These are phyloP conservation scores for Pestalotiopsis sp. DNA, from an alignment of 2,329 filamentous ascomycete genomes.

Conservation along the genomic window DNA sequence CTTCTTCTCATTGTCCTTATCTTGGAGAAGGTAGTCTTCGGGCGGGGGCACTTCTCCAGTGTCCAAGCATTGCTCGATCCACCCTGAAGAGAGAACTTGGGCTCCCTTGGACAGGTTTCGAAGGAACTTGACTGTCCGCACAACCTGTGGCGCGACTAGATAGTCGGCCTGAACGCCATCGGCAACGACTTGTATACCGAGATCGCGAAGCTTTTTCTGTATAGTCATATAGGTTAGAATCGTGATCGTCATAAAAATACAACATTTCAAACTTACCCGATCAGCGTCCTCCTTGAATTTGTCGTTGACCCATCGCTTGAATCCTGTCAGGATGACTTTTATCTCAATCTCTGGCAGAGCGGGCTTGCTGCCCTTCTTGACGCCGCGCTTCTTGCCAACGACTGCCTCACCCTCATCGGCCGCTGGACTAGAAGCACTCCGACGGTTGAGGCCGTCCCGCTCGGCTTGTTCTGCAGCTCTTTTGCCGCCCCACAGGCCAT, in stretches of 20 bases:
- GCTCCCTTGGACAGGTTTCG: constrained; percentile 83
- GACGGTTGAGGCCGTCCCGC: constrained; percentile 42
- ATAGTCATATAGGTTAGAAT: constrained; percentile 22
- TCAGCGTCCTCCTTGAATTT: constrained; percentile 77
- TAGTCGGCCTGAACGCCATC: constrained; percentile 80
- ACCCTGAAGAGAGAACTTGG: constrained; percentile 74
- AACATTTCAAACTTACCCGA: constrained; percentile 60
- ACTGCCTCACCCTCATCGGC: constrained; percentile 36
- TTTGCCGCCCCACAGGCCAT: constrained; percentile 64
- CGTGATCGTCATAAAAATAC: constrained; percentile 9
- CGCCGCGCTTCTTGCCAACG: constrained; percentile 53
- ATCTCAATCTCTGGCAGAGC: constrained; percentile 69
- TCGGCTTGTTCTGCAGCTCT: constrained; percentile 63
- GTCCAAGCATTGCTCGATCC: constrained; percentile 77
- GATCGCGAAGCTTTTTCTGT: constrained; percentile 77
- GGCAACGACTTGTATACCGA: constrained; percentile 81
- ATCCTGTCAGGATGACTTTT: constrained; percentile 82
- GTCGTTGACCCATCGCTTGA: constrained; percentile 78
- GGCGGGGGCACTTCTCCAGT: constrained; percentile 66
- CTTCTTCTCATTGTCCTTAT: constrained; percentile 72
- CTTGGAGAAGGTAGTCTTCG: constrained; percentile 69
- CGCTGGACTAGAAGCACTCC: constrained; percentile 42
- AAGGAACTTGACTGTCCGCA: constrained; percentile 93
- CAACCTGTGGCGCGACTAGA: constrained; percentile 82
- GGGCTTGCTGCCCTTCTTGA: constrained; percentile 63